Evolutionary conservation across 129 eudicot species (phyloP), one percentile per base, ranked within the genome.

Genomic region (Flaveria trinervia): DNA sequence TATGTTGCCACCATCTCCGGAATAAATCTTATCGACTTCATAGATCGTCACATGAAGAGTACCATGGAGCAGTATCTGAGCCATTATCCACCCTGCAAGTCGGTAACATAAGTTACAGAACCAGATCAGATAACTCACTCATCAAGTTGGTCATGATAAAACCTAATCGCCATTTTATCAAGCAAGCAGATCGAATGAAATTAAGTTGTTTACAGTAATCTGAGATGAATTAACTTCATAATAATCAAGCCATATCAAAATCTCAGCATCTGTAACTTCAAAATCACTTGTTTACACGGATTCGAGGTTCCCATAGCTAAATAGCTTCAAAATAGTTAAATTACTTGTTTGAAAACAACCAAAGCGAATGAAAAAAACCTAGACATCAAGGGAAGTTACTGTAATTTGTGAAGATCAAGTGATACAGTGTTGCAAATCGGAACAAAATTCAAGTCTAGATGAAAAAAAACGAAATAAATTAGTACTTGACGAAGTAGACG

Each of bases 41-140:
- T 81, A 81, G 17, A 81, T 60, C 41, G 84, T 81, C 1, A 60
- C 84, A 70, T 81, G 84, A 68, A 81, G 81, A 81, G 84, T 81
- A 11, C 81, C 84, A 75, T 81, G 84, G n/a, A 81, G 76, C 36
- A 68, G 59, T 59, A 62, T 75, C 81, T 68, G 72, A 81, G 81
- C 84, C 84, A 81, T 81, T 68, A 4, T 74, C 44, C 25, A 65
- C 39, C 74, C 75, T 80, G 84, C 52, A 48, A 48, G 16, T 48
- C 52, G 4, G 52, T 75, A 80, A 22, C 45, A 74, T 26, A 55
- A 74, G 45, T 67, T 56, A 18, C 45, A 66, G 7, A 65, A 72
- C 74, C 30, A 7, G 66, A 54, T 73, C 62, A 60, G 18, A 16
- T 69, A 56, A 77, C 45, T 68, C 22, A 68, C 59, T 57, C 65